These are phyloP conservation scores for Mortierella alpina DNA, from an alignment of 192 early-diverging fungal species.

Conservation along the genomic window DNA sequence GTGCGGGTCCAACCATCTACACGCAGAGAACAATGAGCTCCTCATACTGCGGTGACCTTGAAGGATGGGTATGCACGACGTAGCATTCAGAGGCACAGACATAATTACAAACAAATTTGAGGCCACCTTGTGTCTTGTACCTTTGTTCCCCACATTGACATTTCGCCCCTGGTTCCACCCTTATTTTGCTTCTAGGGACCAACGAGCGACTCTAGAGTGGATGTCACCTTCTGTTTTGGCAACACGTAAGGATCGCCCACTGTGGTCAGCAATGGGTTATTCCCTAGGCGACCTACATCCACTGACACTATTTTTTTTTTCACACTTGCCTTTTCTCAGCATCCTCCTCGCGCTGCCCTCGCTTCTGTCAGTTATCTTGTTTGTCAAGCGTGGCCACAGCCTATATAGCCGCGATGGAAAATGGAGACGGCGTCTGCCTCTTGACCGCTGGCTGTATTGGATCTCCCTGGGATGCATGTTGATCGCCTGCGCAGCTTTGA, in stretches of 20 bases:
- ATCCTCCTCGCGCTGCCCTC: slow-evolving; percentile 7
- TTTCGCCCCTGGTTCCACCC: too few relatives aligned
- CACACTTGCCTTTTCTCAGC: neutral
- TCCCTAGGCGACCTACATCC: too few relatives aligned
- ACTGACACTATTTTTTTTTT: neutral
- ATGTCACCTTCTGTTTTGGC: slow-evolving; percentile 29
- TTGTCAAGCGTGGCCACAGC: neutral
- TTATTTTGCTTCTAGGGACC: slow-evolving; percentile 15
- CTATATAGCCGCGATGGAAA: neutral
- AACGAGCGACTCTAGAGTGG: slow-evolving; percentile 11
- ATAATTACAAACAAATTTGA: too few relatives aligned
- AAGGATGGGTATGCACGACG: too few relatives aligned
- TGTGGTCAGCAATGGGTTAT: neutral
- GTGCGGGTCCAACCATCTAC: too few relatives aligned
- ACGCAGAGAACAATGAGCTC: too few relatives aligned
- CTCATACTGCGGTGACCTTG: too few relatives aligned
- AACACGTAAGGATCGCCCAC: slow-evolving; percentile 11
- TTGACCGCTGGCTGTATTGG: neutral
- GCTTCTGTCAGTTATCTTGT: neutral
- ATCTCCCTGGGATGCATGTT: neutral
- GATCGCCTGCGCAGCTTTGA: neutral
- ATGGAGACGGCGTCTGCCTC: neutral
- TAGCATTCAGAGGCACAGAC: too few relatives aligned
- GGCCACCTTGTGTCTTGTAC: too few relatives aligned
- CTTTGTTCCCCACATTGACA: too few relatives aligned